Base-by-base conservation (phyloP, 1,139 yeast species). In the Nakaseomyces uthaithaninus region DNA sequence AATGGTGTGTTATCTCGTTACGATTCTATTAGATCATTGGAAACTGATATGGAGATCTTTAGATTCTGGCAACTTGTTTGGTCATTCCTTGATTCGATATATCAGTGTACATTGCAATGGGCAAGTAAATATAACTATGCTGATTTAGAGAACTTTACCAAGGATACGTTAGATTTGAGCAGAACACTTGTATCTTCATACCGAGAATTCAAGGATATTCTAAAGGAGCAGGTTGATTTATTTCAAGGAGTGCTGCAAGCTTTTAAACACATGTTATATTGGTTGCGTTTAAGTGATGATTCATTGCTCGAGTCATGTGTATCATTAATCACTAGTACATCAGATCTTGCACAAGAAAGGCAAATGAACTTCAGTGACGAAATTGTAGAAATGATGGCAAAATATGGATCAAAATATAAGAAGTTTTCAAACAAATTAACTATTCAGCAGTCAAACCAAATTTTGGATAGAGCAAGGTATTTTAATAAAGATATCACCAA, bases 91-190 rank as follows among this genome's bases (percentile, higher is more conserved):
- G 74, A 75, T 36, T 71, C 80, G 70, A 72, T 85, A 3, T 87
- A 82, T 51, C 67, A 69, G 33, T 71, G 75, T 42, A 84, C 94
- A 1, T 66, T 83, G 17, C 59, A 60, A 6, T 89, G 97, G 97
- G 86, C 94, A 0, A 59, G 68, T 3, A 63, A 66, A 28, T 80
- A 77, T 53, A 75, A 73, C 36, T 67, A 75, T 26, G 69, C 70
- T 0, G 72, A 72, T 39, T 67, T 85, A 55, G 71, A 81, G 38
- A 93, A 84, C 46, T 87, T 86, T 51, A 84, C 95, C 14, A 75
- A 94, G 57, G 95, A 87, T 58, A 80, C 86, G 0, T 67, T 87
- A 40, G 96, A 89, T 50, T 68, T 84, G 38, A 80, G 95, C 49
- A 80, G 80, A 48, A 63, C 70, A 2, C 63, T 89, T 31, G 61